A percentile compares a stretch with the other conserved stretches of the same genome.
phyloP scores from a whole-genome alignment of 768 basidiomycete species.

The Vishniacozyma victoriae region DNA sequence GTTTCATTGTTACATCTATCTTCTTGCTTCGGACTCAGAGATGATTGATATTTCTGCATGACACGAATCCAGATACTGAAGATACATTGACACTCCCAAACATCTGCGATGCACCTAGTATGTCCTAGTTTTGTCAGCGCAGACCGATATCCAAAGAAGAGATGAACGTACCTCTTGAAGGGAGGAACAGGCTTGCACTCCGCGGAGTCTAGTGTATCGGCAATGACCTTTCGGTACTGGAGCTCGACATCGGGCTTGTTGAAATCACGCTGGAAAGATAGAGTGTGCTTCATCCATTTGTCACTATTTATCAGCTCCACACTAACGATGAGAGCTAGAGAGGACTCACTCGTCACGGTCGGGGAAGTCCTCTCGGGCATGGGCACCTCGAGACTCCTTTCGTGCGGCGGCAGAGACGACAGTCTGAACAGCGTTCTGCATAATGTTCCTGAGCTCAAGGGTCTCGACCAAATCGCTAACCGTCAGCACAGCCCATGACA shows the following conservation, averaged over 20 bases:
- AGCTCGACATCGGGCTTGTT: slow-evolving; percentile 76
- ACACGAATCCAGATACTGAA: no score
- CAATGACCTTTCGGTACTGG: slow-evolving; percentile 81
- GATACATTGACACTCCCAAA: no score
- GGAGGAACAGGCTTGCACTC: slow-evolving; percentile 97
- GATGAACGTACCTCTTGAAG: slow-evolving; percentile 58
- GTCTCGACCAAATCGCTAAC: slow-evolving; percentile 90
- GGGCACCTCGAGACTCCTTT: slow-evolving; percentile 96
- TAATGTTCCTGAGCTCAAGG: slow-evolving; percentile 88
- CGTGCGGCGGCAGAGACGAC: slow-evolving; percentile 74
- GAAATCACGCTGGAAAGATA: slow-evolving; percentile 81
- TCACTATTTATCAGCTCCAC: slow-evolving; percentile 20
- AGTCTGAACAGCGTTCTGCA: slow-evolving; percentile 93
- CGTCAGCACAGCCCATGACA: not conserved
- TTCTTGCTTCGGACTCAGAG: no score
- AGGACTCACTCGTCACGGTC: slow-evolving; percentile 77
- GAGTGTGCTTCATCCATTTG: slow-evolving; percentile 55
- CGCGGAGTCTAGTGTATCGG: slow-evolving; percentile 80
- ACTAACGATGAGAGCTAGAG: not conserved
- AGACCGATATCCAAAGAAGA: not conserved
- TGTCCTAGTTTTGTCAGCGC: slow-evolving; percentile 1
- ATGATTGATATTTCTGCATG: no score
- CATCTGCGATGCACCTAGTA: slow-evolving; percentile 3
- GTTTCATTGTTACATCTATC: no score
- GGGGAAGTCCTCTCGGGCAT: slow-evolving; percentile 96